A percentile compares a stretch with the other conserved stretches of the same genome.
Evolutionary conservation across 225 moss, liverwort and hornwort species (phyloP).

Genomic region (Lunularia cruciata): DNA sequence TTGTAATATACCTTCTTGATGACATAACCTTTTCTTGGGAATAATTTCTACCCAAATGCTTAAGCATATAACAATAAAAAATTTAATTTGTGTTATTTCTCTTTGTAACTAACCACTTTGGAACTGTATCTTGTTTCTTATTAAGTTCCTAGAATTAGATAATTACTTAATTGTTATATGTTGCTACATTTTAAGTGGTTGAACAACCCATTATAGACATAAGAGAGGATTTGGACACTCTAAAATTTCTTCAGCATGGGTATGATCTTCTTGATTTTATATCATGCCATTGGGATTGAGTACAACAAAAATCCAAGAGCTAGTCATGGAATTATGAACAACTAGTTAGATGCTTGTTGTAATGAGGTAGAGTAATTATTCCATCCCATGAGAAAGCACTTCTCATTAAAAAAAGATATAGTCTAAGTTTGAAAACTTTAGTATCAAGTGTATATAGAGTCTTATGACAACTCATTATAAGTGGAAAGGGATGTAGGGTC

Average conservation of each 20-base stretch:
- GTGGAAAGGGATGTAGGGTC: not conserved
- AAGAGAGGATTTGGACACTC: not conserved
- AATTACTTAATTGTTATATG: too few species aligned
- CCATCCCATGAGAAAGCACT: not conserved
- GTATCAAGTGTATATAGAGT: constrained; percentile 11
- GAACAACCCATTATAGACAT: not conserved
- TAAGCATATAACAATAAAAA: too few species aligned
- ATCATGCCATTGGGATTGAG: not conserved
- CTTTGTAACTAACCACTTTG: too few species aligned
- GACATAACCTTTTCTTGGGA: too few species aligned
- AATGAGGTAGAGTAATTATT: constrained; percentile 11
- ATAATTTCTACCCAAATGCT: too few species aligned
- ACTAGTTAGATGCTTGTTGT: not conserved
- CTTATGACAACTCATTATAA: constrained; percentile 6
- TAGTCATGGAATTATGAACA: not conserved
- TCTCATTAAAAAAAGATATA: constrained; percentile 16
- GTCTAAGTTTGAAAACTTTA: constrained; percentile 16
- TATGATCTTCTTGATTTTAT: not conserved
- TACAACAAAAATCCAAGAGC: not conserved
- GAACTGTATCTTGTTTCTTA: too few species aligned
- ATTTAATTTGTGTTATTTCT: too few species aligned
- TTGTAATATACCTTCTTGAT: too few species aligned
- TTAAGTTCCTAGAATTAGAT: too few species aligned
- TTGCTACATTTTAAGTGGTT: not conserved
- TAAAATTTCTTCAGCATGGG: not conserved